Evolutionary conservation across 2,329 filamentous ascomycete species (phyloP), one percentile per base, ranked within the genome.

Genomic region (Stachybotrys elegans): DNA sequence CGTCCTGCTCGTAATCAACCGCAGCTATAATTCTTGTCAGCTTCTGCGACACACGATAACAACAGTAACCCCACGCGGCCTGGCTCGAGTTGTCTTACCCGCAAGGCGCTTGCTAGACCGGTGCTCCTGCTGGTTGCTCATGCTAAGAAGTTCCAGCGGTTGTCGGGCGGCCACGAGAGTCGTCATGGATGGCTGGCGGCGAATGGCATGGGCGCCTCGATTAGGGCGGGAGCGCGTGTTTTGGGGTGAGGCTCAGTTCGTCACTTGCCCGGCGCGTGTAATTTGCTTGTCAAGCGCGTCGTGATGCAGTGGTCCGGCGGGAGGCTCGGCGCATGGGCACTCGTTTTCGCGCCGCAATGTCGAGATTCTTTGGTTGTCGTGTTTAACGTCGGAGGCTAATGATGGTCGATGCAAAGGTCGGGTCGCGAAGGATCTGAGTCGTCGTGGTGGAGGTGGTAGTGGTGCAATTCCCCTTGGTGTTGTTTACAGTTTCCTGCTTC

Each of bases 141-240:
- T 84, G 74, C 78, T 84, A 73, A 83, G 71, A 63, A 78, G 70
- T 78, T 83, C 73, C 68, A 84, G 71, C 70, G 79, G 77, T 68
- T 75, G 73, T 63, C 78, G 78, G 61, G 75, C 76, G 66, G 73
- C 75, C 66, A 84, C 72, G 67, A 84, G 71, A 65, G 81, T 83
- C 79, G 81, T 84, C 81, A 84, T 84, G 78, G 78, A 82, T 76
- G 73, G 70, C 69, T 61, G 51, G 51, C 52, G 57, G 51, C 48
- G 48, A 49, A 50, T 50, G 47, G 48, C 57, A 59, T 61, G 48
- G 48, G 48, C 48, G 51, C 35, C 42, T 34, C 19, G n/a, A 16
- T 34, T 16, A n/a, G n/a, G n/a, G n/a, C n/a, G n/a, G n/a, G n/a
- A n/a, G n/a, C n/a, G n/a, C n/a, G n/a, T n/a, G n/a, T n/a, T n/a